Conservation (phyloP, 2,329 filamentous ascomycete genomes). For the Verticillium dahliae region DNA sequence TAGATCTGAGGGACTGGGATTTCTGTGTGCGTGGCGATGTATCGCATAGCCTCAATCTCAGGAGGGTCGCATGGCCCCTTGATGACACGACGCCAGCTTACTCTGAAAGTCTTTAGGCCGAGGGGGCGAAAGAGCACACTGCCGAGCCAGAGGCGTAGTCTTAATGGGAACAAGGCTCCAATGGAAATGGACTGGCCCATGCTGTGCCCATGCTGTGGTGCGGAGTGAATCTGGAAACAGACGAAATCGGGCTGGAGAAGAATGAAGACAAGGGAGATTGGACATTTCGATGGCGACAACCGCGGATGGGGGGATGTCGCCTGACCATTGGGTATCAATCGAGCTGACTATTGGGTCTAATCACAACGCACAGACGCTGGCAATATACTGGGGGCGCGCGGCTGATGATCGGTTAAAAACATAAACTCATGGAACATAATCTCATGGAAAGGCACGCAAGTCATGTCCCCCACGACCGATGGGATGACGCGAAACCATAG, state of each 20-base stretch:
- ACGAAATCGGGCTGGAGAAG: background rate
- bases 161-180: conserved; percentile 15
- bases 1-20: conserved; percentile 20
- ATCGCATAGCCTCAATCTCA: conserved; percentile 22
- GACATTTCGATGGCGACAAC: background rate
- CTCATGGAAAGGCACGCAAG: no score
- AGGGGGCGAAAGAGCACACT: conserved; percentile 15
- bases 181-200: conserved; percentile 18
- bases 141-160: conserved; percentile 19
- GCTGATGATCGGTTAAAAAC: no score
- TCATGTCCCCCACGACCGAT: no score
- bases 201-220: background rate
- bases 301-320: no score
- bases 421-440: no score
- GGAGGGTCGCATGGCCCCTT: conserved; percentile 21
- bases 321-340: no score
- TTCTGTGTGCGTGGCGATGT: conserved; percentile 17
- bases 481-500: no score
- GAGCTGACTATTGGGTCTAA: no score
- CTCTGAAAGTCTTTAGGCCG: conserved; percentile 9
- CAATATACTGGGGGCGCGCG: no score
- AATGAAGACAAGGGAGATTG: background rate
- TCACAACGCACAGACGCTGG: no score
- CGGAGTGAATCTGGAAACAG: background rate
- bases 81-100: conserved; percentile 21